Base-by-base conservation (phyloP, 2,329 filamentous ascomycete species). In the Aspergillus costaricaensis region DNA sequence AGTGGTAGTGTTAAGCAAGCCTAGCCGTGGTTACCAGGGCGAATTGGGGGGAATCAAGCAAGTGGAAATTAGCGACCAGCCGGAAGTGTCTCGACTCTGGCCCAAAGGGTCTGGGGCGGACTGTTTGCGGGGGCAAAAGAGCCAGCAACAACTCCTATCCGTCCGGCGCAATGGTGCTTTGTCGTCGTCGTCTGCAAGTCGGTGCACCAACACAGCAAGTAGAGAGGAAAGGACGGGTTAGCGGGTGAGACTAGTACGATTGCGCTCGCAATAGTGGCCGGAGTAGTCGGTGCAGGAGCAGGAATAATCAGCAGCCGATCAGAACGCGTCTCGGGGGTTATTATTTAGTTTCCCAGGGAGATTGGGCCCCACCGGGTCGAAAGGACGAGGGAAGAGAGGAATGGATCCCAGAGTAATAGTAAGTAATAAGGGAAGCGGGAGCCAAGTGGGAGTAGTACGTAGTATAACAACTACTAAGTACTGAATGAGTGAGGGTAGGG, bases 11-110 rank as follows among this genome's bases (percentile, higher is more conserved):
- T 36, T 12, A 36, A 36, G 32, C 32, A 36, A 36, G 12, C 5
- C 32, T 12, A 36, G 32, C 21, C 19, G 51, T 53, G 71, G 68
- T 74, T 73, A 72, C 68, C 72, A 67, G 64, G 72, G 32, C 71
- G 68, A 74, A 70, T 27, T 27, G 68, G 62, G 60, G 58, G 41
- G 61, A 3, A 5, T 36, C 32, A 15, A 36, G 32, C 32, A 36
- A 55, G 38, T 48, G 36, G 55, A 59, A 57, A 58, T 54, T 61
- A 61, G 36, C 27, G 36, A 41, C 17, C 8, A n/a, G 36, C 51
- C 38, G 25, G 19, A 39, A 32, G 39, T 44, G 38, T 55, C 53
- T 43, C 23, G 38, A 52, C 43, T 58, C 47, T 21, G 15, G 52
- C 27, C 38, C 38, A 50, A 43, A 55, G 38, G 62, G 62, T 62